These are phyloP conservation scores for Clonostachys solani DNA, from an alignment of 2,329 filamentous ascomycete genomes.

Conservation along the genomic window DNA sequence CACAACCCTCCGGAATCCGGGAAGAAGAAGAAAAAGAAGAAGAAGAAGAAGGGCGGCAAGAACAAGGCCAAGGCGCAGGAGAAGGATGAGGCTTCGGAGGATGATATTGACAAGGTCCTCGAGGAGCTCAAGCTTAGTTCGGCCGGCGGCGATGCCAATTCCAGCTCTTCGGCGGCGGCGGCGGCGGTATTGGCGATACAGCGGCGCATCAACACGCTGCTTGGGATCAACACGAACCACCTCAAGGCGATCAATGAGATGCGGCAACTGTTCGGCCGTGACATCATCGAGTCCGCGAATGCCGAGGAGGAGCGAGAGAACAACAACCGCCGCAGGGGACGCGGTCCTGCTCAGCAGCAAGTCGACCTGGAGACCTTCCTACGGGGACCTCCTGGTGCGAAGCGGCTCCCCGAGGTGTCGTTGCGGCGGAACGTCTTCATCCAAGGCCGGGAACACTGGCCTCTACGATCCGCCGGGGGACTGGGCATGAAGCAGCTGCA, in stretches of 20 bases:
- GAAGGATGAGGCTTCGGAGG: constrained; percentile 17
- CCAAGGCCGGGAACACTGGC: constrained; percentile 85
- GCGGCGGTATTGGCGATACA: constrained; percentile 3
- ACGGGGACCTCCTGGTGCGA: constrained; percentile 46
- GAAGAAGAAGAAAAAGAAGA: constrained; percentile 32
- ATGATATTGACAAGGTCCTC: constrained; percentile 54
- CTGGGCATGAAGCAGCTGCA: constrained; percentile 68
- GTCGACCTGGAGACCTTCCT: constrained; percentile 55
- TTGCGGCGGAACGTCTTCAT: constrained; percentile 79
- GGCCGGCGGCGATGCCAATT: neutral
- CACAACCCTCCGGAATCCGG: constrained; percentile 5
- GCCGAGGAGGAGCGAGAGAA: constrained; percentile 41
- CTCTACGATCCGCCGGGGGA: constrained; percentile 71
- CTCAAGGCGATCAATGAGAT: constrained; percentile 91
- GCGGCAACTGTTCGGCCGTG: constrained; percentile 56
- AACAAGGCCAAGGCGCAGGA: constrained; percentile 10
- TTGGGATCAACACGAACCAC: constrained; percentile 58
- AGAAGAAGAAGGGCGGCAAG: constrained; percentile 29
- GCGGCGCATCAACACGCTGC: constrained; percentile 29
- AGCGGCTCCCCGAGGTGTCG: constrained; percentile 66
- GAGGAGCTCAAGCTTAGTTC: constrained; percentile 38
- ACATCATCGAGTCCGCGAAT: constrained; percentile 49
- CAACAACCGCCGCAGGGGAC: constrained; percentile 22
- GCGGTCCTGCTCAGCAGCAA: constrained; percentile 35
- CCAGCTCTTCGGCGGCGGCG: neutral